Evolutionary conservation across 176 grass and related monocot genomes (phyloP), one percentile per base, ranked within the genome.

Genomic region (Musa itinerans): DNA sequence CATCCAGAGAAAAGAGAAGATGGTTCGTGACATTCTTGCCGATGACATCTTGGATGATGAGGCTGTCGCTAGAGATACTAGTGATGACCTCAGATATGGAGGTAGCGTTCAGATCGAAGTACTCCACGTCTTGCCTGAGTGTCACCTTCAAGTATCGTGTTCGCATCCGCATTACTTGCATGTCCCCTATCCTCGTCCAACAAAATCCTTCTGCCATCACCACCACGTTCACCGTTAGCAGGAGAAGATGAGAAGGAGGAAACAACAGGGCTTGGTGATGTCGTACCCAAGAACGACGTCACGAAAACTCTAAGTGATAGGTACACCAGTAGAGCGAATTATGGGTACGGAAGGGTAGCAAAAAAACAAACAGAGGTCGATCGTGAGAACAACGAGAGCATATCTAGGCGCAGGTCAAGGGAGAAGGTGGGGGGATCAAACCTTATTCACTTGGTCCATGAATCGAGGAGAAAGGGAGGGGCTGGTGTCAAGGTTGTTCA

Each of bases 221-320:
- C n/a, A n/a, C n/a, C 21, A 25, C 21, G 26, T 5, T 49, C 68
- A 71, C 21, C 27, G 72, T 29, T 29, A 29, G 27, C 27, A 29
- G 27, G 2, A 29, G 27, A 2, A 29, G 26, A 29, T 3, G 27
- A 29, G 27, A 2, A 29, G 27, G 27, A 29, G 27, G 27, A 29
- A 29, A 29, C 27, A 29, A 29, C 27, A 3, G 27, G 27, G 26
- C 26, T 27, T 1, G 26, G 26, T 29, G 69, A 73, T 63, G 55
- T 34, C 66, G 19, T 63, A 96, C 92, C 92, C 76, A 96, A 75
- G 76, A 96, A 96, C 68, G 87, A 85, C 89, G 87, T 74, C 74
- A 90, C 72, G 85, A 83, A 90, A 7, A 21, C 55, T 68, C 49
- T 87, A 29, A 29, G 27, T 29, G 27, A 29, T 2, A 29, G 27